Base-by-base conservation (phyloP, 257 asterid genomes). In the Solanum clarkiae region DNA sequence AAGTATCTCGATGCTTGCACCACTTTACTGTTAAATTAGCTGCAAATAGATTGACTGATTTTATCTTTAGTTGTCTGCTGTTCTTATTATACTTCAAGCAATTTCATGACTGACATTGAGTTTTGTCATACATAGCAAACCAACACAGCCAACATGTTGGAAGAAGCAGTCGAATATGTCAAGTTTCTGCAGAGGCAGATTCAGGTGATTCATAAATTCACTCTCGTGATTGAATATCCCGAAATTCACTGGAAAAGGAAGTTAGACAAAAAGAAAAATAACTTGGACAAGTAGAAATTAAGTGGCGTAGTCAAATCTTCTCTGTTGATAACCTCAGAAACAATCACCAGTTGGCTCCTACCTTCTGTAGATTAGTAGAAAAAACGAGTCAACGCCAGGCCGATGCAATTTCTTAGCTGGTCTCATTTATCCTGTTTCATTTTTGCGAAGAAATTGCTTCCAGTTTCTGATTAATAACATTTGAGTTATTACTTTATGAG, bases 91-190 rank as follows among this genome's bases (percentile, higher is more conserved):
- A 77, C 65, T 16, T 53, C 11, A 79, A 22, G 11, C 29, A 53
- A 53, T 53, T 32, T 53, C 65, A 79, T 79, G 65, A 53, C 16
- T 79, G 22, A 29, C 83, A 51, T 75, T 85, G 84, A 68, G 68
- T 85, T 88, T 85, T 88, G 32, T 54, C 74, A 40, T 51, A 54
- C 86, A 92, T 96, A 95, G 98, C 98, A 93, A 95, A 95, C 98
- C 4, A 95, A 94, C 92, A 95, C 99, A 0, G 96, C 98, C n/a
- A 98, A 95, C 93, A 94, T 94, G 99, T 93, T 95, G 86, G 99
- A 95, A 14, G 99, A 95, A 87, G 99, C 98, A 54, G 98, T 94
- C 36, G 93, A 92, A 80, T 95, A 95, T 83, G 99, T 94, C 84
- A 94, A 93, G 87, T 88, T 89, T 88, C 94, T 94, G 44, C 98